Evolutionary conservation across 176 grass and related monocot genomes (phyloP).

Genomic region (Carex cristatella): DNA sequence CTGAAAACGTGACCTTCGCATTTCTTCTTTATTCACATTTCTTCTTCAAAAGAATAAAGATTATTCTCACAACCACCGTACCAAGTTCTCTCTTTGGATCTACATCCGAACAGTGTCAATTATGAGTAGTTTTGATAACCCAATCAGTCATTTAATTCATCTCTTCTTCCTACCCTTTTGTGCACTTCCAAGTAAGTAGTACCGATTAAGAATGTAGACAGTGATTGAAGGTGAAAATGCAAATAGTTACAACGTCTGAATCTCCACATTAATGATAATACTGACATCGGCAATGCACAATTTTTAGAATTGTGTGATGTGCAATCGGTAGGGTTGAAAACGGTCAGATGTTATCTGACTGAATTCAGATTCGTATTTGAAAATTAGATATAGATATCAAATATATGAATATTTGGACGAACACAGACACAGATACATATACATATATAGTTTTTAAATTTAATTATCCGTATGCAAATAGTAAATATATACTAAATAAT

Average conservation of each 20-base stretch:
- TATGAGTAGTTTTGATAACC: background rate
- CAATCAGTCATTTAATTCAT: slow-evolving; percentile 1
- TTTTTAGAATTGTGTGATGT: no score
- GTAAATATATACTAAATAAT: no score
- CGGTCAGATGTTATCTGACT: no score
- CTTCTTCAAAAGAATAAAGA: background rate
- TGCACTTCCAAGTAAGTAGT: background rate
- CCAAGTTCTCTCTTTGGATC: background rate
- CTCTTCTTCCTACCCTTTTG: slow-evolving; percentile 2
- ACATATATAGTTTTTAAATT: no score
- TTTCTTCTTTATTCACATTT: no score
- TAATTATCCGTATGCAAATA: no score
- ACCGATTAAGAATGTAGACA: background rate
- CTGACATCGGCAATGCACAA: background rate
- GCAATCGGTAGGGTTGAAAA: no score
- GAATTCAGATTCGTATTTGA: no score
- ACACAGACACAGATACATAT: no score
- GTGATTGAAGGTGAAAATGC: slow-evolving; percentile 1
- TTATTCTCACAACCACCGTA: background rate
- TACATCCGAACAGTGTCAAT: background rate
- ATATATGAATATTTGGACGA: no score
- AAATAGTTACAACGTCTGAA: background rate
- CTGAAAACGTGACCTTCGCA: no score
- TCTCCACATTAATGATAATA: background rate
- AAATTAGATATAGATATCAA: no score